A percentile compares a stretch with the other conserved stretches of the same genome.
Evolutionary conservation across 805 yeast genomes (phyloP).

Genomic region (Wickerhamiella spandovensis): DNA sequence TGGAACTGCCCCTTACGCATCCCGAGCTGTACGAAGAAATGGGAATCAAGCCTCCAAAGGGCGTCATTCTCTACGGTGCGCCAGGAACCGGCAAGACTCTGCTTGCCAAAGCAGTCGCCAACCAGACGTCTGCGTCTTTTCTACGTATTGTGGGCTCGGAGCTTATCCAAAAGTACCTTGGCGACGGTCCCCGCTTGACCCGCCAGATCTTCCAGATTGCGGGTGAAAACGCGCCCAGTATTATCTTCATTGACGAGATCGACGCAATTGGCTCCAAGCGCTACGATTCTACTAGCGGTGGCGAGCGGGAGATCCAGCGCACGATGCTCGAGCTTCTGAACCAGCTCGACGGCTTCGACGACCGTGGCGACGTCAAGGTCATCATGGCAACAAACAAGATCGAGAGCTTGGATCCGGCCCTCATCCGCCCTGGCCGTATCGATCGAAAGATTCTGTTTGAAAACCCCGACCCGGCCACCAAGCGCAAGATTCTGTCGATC

Average conservation of each 20-base stretch:
- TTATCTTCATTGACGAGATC: conserved; percentile 95
- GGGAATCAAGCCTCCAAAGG: conserved; percentile 98
- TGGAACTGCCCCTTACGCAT: conserved; percentile 88
- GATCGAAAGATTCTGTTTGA: conserved; percentile 93
- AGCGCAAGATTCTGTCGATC: conserved; percentile 81
- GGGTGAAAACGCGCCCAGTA: conserved; percentile 94
- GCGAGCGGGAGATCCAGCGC: conserved; percentile 94
- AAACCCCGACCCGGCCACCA: conserved; percentile 85
- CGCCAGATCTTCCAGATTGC: conserved; percentile 94
- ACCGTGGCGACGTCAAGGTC: conserved; percentile 92
- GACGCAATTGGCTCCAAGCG: conserved; percentile 99
- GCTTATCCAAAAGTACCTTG: conserved; percentile 88
- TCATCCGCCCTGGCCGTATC: conserved; percentile 93
- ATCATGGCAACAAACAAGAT: conserved; percentile 97
- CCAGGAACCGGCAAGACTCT: conserved; percentile 97
- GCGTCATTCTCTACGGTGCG: conserved; percentile 92
- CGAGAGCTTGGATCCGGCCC: conserved; percentile 88
- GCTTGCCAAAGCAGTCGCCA: conserved; percentile 94
- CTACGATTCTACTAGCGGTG: conserved; percentile 81
- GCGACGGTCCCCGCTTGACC: conserved; percentile 93
- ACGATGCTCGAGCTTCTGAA: conserved; percentile 93
- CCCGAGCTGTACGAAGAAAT: conserved; percentile 95
- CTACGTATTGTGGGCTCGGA: conserved; percentile 95
- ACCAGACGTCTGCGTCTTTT: conserved; percentile 93
- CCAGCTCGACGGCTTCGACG: conserved; percentile 94